Evolutionary conservation across 2,329 filamentous ascomycete genomes (phyloP).

Genomic region (Microcyclospora tardicrescens): DNA sequence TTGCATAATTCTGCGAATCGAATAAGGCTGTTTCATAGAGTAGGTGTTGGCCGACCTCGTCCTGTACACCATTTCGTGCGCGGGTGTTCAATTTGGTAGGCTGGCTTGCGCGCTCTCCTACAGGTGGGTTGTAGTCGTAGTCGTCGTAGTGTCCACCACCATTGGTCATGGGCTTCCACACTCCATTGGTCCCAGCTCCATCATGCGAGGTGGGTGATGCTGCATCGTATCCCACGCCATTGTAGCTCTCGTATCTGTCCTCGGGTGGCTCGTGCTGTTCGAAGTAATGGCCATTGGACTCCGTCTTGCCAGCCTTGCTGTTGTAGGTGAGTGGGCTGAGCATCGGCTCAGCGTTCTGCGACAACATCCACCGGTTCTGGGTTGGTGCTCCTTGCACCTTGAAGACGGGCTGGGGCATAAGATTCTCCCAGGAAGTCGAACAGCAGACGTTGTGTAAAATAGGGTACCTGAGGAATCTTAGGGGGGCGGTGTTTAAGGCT

Average conservation of each 20-base stretch:
- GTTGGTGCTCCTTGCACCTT: slow-evolving; percentile 11
- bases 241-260: slow-evolving; percentile 17
- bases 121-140: slow-evolving; percentile 13
- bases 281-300: slow-evolving; percentile 12
- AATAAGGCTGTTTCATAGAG: slow-evolving; percentile 85
- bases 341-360: slow-evolving; percentile 5
- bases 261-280: slow-evolving; percentile 7
- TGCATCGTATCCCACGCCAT: slow-evolving; percentile 16
- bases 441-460: no score
- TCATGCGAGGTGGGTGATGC: slow-evolving; percentile 1
- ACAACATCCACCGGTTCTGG: slow-evolving; percentile 11
- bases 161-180: no score
- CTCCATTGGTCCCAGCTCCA: no score
- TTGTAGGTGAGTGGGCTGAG: slow-evolving; percentile 3
- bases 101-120: slow-evolving; percentile 13
- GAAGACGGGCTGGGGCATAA: slow-evolving; percentile 12
- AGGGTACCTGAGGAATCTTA: no score
- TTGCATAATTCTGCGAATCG: slow-evolving; percentile 74
- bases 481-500: no score
- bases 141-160: slow-evolving; percentile 11
- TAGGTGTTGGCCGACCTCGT: slow-evolving; percentile 70
- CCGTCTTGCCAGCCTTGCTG: slow-evolving; percentile 9
- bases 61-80: slow-evolving; percentile 21
- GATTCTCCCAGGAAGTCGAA: background rate
- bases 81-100: slow-evolving; percentile 18